phyloP scores from a whole-genome alignment of 2,329 filamentous ascomycete species.

The Phaeosphaeria sp. region DNA sequence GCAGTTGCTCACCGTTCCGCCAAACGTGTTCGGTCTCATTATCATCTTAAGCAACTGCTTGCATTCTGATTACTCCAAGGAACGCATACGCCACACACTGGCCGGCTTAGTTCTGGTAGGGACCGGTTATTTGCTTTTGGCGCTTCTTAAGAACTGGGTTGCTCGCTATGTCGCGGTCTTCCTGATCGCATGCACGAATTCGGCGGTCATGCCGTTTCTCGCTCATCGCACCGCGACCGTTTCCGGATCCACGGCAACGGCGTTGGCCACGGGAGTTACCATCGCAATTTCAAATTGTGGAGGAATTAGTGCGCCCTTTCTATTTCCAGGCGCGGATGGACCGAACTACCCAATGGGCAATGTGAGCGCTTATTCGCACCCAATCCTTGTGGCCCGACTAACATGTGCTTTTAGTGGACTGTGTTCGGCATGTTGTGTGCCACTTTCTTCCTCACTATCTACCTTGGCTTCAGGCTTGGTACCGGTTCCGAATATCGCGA shows the following conservation, averaged over 20 bases:
- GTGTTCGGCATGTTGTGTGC: slow-evolving; percentile 25
- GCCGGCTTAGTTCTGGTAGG: slow-evolving; percentile 21
- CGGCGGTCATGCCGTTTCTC: slow-evolving; percentile 28
- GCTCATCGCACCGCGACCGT: slow-evolving; percentile 28
- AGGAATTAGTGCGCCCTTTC: slow-evolving; percentile 28
- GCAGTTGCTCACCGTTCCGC: slow-evolving; percentile 71
- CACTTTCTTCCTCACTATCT: slow-evolving; percentile 25
- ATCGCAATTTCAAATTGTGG: slow-evolving; percentile 30
- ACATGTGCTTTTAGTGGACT: slow-evolving; percentile 16
- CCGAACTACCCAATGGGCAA: slow-evolving; percentile 31
- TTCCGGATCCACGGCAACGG: slow-evolving; percentile 27
- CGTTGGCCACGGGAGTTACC: slow-evolving; percentile 27
- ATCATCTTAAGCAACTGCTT: slow-evolving; percentile 45
- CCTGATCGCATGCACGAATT: slow-evolving; percentile 28
- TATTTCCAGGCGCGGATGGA: slow-evolving; percentile 21
- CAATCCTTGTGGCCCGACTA: neutral
- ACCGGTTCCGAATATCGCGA: slow-evolving; percentile 29
- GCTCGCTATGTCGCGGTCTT: slow-evolving; percentile 29
- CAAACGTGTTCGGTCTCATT: slow-evolving; percentile 66
- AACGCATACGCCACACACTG: slow-evolving; percentile 27
- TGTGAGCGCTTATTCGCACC: slow-evolving; percentile 3
- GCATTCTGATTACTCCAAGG: slow-evolving; percentile 28
- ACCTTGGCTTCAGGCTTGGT: slow-evolving; percentile 26
- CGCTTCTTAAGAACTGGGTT: slow-evolving; percentile 26
- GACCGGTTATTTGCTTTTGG: slow-evolving; percentile 26